These are phyloP conservation scores for Dothidotthia symphoricarpi DNA, from an alignment of 2,329 filamentous ascomycete species.

Conservation along the genomic window DNA sequence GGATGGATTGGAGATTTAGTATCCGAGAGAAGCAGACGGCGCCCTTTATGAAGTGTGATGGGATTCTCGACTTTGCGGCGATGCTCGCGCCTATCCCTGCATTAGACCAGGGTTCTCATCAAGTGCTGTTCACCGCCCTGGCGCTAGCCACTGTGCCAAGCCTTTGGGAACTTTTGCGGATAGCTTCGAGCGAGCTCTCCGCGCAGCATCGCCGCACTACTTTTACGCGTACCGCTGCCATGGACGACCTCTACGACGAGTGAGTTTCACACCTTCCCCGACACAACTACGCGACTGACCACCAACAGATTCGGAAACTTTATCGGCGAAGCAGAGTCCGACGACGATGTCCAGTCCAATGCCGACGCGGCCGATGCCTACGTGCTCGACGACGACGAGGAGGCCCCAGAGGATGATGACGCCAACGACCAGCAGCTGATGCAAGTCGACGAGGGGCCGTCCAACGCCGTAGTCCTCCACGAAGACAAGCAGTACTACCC, in stretches of 20 bases:
- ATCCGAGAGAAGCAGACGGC: conserved; percentile 10
- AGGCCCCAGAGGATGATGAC: conserved; percentile 52
- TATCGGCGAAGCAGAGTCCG: conserved; percentile 90
- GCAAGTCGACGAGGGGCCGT: conserved; percentile 89
- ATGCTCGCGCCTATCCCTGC: conserved; percentile 18
- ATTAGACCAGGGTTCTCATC: too few species aligned
- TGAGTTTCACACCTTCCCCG: conserved; percentile 41
- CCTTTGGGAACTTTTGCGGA: conserved; percentile 27
- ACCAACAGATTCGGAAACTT: conserved; percentile 85
- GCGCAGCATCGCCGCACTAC: conserved; percentile 17
- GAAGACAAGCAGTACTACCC: conserved; percentile 99
- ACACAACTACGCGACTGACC: conserved; percentile 15
- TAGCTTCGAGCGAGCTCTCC: conserved; percentile 25
- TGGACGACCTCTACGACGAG: conserved; percentile 99
- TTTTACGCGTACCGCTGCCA: conserved; percentile 43
- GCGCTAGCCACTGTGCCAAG: conserved; percentile 20
- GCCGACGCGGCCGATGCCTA: conserved; percentile 73
- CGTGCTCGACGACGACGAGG: conserved; percentile 63
- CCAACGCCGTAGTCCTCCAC: conserved; percentile 95
- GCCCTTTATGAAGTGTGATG: conserved; percentile 20
- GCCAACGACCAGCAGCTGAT: conserved; percentile 68
- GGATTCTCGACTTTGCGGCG: conserved; percentile 10
- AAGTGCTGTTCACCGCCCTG: conserved; percentile 30
- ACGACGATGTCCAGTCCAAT: conserved; percentile 78
- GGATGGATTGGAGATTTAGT: conserved; percentile 4